Conservation (phyloP, 192 early-diverging fungal species). For the Backusella parvicylindrica region DNA sequence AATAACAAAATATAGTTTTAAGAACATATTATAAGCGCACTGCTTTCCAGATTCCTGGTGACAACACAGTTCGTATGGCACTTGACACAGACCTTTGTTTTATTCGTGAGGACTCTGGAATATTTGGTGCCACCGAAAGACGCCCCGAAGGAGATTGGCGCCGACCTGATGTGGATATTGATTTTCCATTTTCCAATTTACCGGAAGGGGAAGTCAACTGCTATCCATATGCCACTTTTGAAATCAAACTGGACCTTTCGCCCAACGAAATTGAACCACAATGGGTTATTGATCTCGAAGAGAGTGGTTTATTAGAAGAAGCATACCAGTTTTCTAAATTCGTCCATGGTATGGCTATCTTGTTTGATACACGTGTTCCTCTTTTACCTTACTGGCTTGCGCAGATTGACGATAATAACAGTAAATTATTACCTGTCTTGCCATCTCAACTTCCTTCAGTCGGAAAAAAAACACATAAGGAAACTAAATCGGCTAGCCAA, state of each 20-base stretch:
- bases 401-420: constrained; percentile 19
- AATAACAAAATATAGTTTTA: constrained; percentile 46
- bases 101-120: constrained; percentile 86
- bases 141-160: constrained; percentile 86
- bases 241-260: constrained; percentile 77
- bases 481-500: background rate
- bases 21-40: constrained; percentile 96
- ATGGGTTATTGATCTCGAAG: constrained; percentile 74
- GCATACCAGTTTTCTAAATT: constrained; percentile 87
- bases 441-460: constrained; percentile 14
- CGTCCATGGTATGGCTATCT: constrained; percentile 72
- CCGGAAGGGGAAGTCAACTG: constrained; percentile 74
- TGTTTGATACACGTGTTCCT: constrained; percentile 56
- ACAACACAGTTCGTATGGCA: constrained; percentile 88
- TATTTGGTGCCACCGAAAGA: constrained; percentile 50
- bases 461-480: background rate
- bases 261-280: constrained; percentile 55
- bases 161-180: constrained; percentile 75
- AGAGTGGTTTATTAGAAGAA: constrained; percentile 69
- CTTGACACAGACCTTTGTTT: constrained; percentile 94
- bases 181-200: constrained; percentile 79
- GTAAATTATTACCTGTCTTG: constrained; percentile 12
- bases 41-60: constrained; percentile 97
- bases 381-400: constrained; percentile 62
- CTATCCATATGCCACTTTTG: constrained; percentile 94